Evolutionary conservation across 345 rosid genomes (phyloP), one percentile per base, ranked within the genome.

Genomic region (Angophora floribunda): DNA sequence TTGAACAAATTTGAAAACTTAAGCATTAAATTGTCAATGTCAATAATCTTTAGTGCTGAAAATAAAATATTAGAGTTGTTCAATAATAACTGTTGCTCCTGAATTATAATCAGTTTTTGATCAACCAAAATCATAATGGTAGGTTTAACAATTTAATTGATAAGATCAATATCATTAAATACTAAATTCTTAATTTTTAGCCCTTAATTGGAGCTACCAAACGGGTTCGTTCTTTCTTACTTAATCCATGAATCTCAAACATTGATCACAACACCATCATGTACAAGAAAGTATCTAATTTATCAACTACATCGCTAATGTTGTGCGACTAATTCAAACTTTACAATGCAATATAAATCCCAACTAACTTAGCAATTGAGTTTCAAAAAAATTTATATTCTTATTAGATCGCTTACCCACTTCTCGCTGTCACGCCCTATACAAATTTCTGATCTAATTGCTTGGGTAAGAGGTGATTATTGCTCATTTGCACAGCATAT

Each of bases 291-390:
- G 41, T 32, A 32, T 30, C 32, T 67, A 36, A 36, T 8, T 12
- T 24, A 17, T 70, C 0, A 13, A 36, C 1, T 30, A 22, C 45
- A 67, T 1, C 1, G 24, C 2, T 16, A 1, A 22, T 2, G 14
- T 9, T 19, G 82, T 3, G 0, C 1, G 49, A 75, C 49, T 11
- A 19, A 36, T 41, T 75, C 82, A 5, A 75, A 14, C 14, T 75
- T 75, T 19, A 75, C 14, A 75, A 19, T 19, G 0, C 0, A 13
- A 5, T 19, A 41, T 19, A 13, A 75, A 75, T 75, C 7, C 26
- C 8, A 26, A 75, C 22, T 75, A 2, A 75, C 28, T 75, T 19
- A 36, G 26, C 12, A 36, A 12, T 75, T 5, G 28, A 36, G 10
- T 75, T 75, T 32, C 0, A 16, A 36, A 36, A 75, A 36, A 70